Evolutionary conservation across 495 filamentous ascomycete species (phyloP).

Genomic region (Aspergillus affinis): DNA sequence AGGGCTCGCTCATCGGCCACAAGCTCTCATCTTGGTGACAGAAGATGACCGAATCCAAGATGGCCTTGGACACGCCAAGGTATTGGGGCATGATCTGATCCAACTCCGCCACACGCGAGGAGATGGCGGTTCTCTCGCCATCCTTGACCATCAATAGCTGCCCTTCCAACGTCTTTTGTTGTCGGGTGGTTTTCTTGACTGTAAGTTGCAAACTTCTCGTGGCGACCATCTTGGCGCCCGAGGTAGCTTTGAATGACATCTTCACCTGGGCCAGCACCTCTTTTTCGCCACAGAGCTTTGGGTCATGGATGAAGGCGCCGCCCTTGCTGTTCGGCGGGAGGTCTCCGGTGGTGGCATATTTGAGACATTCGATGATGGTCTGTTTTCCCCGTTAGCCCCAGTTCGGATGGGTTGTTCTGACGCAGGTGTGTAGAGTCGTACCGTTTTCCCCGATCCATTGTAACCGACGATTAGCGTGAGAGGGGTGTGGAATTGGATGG

Average conservation of each 20-base stretch:
- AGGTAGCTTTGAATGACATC: constrained; percentile 75
- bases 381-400: constrained; percentile 20
- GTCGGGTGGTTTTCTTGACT: constrained; percentile 74
- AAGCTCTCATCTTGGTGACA: constrained; percentile 97
- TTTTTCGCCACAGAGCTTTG: constrained; percentile 85
- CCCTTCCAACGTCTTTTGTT: constrained; percentile 78
- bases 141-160: constrained; percentile 69
- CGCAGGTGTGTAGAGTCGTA: constrained; percentile 19
- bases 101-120: constrained; percentile 74
- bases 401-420: neutral
- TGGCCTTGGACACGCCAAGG: constrained; percentile 84
- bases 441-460: constrained; percentile 96
- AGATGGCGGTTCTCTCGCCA: constrained; percentile 77
- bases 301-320: constrained; percentile 96
- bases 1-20: constrained; percentile 94
- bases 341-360: constrained; percentile 95
- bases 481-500: constrained; percentile 86
- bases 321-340: constrained; percentile 91
- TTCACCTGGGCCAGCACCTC: constrained; percentile 91
- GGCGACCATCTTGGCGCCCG: constrained; percentile 73
- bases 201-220: constrained; percentile 81
- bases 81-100: constrained; percentile 82
- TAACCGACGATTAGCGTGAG: constrained; percentile 94
- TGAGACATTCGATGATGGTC: constrained; percentile 98
- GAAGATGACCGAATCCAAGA: constrained; percentile 94